Evolutionary conservation across 2,329 filamentous ascomycete species (phyloP).

Genomic region (Fusarium sp.): DNA sequence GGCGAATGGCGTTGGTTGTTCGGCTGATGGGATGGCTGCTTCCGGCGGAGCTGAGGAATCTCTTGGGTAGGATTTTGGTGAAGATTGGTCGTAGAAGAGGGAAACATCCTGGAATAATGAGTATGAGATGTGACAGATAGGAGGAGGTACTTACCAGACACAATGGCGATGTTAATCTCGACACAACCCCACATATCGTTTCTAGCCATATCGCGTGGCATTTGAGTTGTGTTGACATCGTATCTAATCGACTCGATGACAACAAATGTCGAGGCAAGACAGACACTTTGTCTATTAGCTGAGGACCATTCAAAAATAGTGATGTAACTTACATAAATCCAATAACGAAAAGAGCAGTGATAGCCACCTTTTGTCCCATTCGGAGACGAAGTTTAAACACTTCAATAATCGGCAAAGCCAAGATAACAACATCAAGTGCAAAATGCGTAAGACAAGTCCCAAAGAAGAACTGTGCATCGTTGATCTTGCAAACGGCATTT

Average conservation of each 20-base stretch:
- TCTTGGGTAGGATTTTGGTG: constrained; percentile 34
- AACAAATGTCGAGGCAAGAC: constrained; percentile 35
- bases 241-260: constrained; percentile 32
- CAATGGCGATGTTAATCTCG: constrained; percentile 41
- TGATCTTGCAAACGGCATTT: constrained; percentile 48
- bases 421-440: constrained; percentile 49
- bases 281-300: constrained; percentile 26
- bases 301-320: rapidly evolving
- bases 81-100: constrained; percentile 43
- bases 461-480: constrained; percentile 50
- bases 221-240: constrained; percentile 32
- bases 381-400: constrained; percentile 48
- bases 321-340: constrained; percentile 44
- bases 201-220: constrained; percentile 35
- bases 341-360: constrained; percentile 46
- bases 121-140: rapidly evolving
- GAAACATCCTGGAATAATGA: constrained; percentile 22
- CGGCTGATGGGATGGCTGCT: constrained; percentile 42
- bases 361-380: constrained; percentile 45
- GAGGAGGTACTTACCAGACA: constrained; percentile 15
- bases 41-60: constrained; percentile 38
- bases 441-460: constrained; percentile 50
- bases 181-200: constrained; percentile 39
- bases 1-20: constrained; percentile 25
- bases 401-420: constrained; percentile 49